Percentiles rank a stretch among this genome's conserved stretches.
These are phyloP conservation scores for Gnomoniopsis smithogilvyi DNA, from an alignment of 2,329 filamentous ascomycete genomes.

Conservation along the genomic window DNA sequence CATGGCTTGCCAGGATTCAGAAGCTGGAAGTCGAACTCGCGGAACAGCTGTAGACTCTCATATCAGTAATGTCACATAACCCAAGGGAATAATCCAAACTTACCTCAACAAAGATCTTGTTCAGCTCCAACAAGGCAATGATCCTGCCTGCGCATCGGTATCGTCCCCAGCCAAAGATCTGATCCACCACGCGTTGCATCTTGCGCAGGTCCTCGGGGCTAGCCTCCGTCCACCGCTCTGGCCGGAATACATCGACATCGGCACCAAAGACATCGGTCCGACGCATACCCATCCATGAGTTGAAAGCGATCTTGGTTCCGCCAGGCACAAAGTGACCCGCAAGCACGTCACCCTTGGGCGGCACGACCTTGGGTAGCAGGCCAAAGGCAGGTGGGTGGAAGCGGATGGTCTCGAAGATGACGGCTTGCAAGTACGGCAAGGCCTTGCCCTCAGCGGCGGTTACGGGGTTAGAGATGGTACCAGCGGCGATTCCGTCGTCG, in stretches of 20 bases:
- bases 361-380: constrained; percentile 22
- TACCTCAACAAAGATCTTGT: constrained; percentile 41
- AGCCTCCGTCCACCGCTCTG: constrained; percentile 54
- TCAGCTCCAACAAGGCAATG: constrained; percentile 39
- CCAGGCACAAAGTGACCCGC: constrained; percentile 28
- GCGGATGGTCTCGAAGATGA: constrained; percentile 24
- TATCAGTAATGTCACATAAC: not conserved
- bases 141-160: constrained; percentile 36
- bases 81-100: constrained; percentile 14
- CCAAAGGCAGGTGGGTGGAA: constrained; percentile 21
- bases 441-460: constrained; percentile 20
- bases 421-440: constrained; percentile 25
- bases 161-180: constrained; percentile 36
- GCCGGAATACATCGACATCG: constrained; percentile 56
- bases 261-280: constrained; percentile 32
- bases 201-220: constrained; percentile 31
- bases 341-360: constrained; percentile 25
- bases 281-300: constrained; percentile 11
- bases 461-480: not conserved
- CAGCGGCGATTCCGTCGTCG: not conserved
- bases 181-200: constrained; percentile 29
- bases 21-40: not conserved
- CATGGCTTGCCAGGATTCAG: not conserved
- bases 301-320: constrained; percentile 23
- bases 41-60: not conserved